Percentiles rank a stretch among this genome's conserved stretches.
Evolutionary conservation across 2,329 filamentous ascomycete species (phyloP).

Genomic region (Hypoxylon sp.): DNA sequence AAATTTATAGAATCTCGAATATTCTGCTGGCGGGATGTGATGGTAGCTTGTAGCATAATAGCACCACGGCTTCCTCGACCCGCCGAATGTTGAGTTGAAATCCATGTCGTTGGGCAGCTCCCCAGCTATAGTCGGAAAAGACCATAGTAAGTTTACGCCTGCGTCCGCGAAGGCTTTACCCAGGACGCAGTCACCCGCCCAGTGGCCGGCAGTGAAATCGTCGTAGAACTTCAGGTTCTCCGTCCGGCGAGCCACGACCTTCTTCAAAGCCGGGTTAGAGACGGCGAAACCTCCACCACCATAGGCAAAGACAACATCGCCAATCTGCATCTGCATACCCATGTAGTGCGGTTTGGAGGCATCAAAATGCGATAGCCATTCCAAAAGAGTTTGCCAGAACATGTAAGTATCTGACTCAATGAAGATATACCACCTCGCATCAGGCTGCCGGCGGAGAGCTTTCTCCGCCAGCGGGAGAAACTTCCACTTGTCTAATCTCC

Average conservation of each 20-base stretch:
- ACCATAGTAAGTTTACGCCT: constrained; percentile 61
- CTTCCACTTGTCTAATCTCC: constrained; percentile 72
- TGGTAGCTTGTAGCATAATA: constrained; percentile 66
- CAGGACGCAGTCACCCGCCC: constrained; percentile 66
- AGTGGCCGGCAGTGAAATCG: constrained; percentile 61
- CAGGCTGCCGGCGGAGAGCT: constrained; percentile 57
- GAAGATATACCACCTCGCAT: constrained; percentile 72
- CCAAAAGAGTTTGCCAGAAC: constrained; percentile 66
- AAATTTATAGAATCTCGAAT: constrained; percentile 61
- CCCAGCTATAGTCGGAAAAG: constrained; percentile 63
- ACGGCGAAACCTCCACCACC: constrained; percentile 68
- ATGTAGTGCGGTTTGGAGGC: constrained; percentile 64
- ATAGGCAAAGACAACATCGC: constrained; percentile 65
- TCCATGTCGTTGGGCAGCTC: constrained; percentile 60
- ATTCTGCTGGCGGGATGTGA: constrained; percentile 61
- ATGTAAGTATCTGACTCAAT: constrained; percentile 72
- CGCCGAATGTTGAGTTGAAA: constrained; percentile 59
- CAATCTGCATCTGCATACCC: constrained; percentile 68
- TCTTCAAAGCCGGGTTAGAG: constrained; percentile 64
- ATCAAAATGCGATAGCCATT: constrained; percentile 68
- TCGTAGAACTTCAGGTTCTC: constrained; percentile 60
- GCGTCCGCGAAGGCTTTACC: constrained; percentile 63
- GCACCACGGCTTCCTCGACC: constrained; percentile 63
- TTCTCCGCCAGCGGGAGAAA: constrained; percentile 69
- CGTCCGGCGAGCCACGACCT: constrained; percentile 60